phyloP scores from a whole-genome alignment of 1,284 basidiomycete genomes.

The Phylloporus sp. region DNA sequence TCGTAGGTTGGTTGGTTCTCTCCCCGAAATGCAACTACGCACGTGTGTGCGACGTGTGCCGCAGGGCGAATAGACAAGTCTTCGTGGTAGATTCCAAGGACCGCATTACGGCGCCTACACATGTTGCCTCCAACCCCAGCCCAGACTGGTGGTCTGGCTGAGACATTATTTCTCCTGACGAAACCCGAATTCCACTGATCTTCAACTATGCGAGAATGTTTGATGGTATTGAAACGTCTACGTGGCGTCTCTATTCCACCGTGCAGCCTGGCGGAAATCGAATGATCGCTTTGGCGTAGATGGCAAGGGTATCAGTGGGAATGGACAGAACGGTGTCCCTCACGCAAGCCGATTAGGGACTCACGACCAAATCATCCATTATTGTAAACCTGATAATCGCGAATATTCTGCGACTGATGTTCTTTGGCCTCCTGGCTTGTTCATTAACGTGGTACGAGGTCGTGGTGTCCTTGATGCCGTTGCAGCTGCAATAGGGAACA shows the following conservation, averaged over 20 bases:
- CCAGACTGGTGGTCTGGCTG: constrained; percentile 13
- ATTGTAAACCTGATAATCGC: constrained; percentile 27
- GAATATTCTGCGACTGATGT: constrained; percentile 11
- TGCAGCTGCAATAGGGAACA: constrained; percentile 51
- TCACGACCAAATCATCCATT: constrained; percentile 34
- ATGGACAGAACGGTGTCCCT: background rate
- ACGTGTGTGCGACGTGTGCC: constrained; percentile 41
- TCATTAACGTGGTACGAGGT: constrained; percentile 44
- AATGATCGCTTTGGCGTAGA: constrained; percentile 11
- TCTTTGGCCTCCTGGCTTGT: constrained; percentile 39
- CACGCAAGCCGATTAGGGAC: constrained; percentile 34
- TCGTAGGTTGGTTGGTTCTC: constrained; percentile 53
- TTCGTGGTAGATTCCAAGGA: constrained; percentile 13
- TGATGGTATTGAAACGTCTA: constrained; percentile 35
- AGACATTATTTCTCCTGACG: constrained; percentile 26
- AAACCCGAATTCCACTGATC: constrained; percentile 35
- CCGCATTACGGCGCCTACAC: constrained; percentile 1
- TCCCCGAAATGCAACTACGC: constrained; percentile 48
- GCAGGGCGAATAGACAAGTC: constrained; percentile 38
- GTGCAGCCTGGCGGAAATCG: constrained; percentile 23
- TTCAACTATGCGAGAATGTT: constrained; percentile 43
- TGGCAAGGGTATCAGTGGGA: background rate
- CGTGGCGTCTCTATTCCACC: constrained; percentile 27
- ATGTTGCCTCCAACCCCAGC: constrained; percentile 5
- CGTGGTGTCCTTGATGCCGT: constrained; percentile 42